Evolutionary conservation across 225 moss, liverwort and hornwort genomes (phyloP).

Genomic region (Straminergon stramineum): DNA sequence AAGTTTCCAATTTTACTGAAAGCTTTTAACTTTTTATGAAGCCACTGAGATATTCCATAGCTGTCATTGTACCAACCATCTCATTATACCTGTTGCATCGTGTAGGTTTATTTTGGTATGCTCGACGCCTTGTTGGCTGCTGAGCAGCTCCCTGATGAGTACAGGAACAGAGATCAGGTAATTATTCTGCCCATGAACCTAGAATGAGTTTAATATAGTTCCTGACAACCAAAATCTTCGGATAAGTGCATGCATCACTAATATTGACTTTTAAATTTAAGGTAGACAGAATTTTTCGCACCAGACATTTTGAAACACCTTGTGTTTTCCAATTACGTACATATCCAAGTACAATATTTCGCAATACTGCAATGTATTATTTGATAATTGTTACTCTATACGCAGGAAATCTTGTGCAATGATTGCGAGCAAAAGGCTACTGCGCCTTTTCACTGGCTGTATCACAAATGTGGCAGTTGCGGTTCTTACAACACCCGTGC

Average conservation of each 20-base stretch:
- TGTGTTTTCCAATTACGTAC: background rate
- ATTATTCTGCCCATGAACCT: background rate
- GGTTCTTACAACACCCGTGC: slow-evolving; percentile 91
- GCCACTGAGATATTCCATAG: background rate
- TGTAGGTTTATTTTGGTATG: slow-evolving; percentile 94
- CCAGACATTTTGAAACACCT: background rate
- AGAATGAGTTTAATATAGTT: background rate
- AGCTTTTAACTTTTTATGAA: background rate
- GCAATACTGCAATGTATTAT: background rate
- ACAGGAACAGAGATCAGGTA: slow-evolving; percentile 85
- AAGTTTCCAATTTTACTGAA: background rate
- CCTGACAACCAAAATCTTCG: background rate
- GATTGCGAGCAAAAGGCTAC: slow-evolving; percentile 83
- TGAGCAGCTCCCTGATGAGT: slow-evolving; percentile 91
- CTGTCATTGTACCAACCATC: background rate
- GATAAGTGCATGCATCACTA: background rate
- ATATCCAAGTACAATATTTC: background rate
- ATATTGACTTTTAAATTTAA: background rate
- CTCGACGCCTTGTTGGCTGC: slow-evolving; percentile 89
- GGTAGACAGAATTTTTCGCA: background rate
- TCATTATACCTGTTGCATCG: background rate
- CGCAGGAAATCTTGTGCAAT: slow-evolving; percentile 89
- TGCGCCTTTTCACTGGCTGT: slow-evolving; percentile 94
- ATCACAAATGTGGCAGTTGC: slow-evolving; percentile 81
- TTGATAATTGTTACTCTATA: background rate